Conservation (phyloP, 768 basidiomycete species). For the Calocybe cyanea region DNA sequence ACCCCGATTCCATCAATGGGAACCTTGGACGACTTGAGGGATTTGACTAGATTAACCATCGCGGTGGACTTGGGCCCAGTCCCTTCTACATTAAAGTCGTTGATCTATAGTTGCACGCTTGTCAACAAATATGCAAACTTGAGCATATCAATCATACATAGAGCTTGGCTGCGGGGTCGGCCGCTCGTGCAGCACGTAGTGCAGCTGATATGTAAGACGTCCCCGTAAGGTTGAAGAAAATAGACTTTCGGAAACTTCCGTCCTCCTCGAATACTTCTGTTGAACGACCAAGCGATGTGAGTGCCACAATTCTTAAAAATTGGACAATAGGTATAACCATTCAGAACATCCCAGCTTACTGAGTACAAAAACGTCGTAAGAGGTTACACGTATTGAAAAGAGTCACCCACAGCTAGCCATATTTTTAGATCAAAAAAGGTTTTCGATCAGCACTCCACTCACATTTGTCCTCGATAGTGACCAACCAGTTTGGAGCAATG, state of each 20-base stretch:
- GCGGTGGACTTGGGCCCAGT: constrained; percentile 51
- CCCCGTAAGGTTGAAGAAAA: constrained; percentile 53
- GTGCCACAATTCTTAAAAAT: not conserved
- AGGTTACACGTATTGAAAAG: not conserved
- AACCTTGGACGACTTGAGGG: constrained; percentile 39
- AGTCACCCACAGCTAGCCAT: not conserved
- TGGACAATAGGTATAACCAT: constrained; percentile 19
- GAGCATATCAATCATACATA: constrained; percentile 31
- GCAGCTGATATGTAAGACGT: constrained; percentile 47
- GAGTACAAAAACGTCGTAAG: constrained; percentile 15
- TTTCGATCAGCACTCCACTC: constrained; percentile 4
- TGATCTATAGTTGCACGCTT: constrained; percentile 25
- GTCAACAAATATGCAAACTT: not conserved
- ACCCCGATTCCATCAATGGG: constrained; percentile 63
- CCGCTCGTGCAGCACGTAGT: constrained; percentile 49
- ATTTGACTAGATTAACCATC: constrained; percentile 48
- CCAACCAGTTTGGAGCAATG: constrained; percentile 48
- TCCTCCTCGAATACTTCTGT: constrained; percentile 58
- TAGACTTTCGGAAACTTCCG: constrained; percentile 48
- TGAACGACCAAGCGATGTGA: constrained; percentile 5
- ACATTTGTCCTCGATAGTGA: constrained; percentile 55
- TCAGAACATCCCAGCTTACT: constrained; percentile 43
- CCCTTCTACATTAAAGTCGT: constrained; percentile 38
- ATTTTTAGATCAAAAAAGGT: not conserved
- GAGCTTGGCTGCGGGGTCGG: constrained; percentile 54